Conservation (phyloP, 2,329 filamentous ascomycete genomes). For the Fusarium burgessii region DNA sequence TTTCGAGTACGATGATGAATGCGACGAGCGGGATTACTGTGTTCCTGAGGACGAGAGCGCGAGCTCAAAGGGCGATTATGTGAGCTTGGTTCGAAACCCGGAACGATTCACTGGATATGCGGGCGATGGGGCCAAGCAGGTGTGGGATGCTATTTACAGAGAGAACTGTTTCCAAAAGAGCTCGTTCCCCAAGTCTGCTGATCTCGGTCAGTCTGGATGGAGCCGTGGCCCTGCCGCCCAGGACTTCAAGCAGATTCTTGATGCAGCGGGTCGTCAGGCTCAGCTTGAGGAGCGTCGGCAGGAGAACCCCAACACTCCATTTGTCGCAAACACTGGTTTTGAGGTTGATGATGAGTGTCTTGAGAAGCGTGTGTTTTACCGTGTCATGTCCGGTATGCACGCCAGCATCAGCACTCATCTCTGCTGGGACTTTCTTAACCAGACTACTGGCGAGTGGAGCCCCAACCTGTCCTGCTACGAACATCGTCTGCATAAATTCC, state of each 20-base stretch:
- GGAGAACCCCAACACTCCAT: conserved; percentile 64
- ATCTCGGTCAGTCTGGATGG: conserved; percentile 60
- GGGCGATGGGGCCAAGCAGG: conserved; percentile 84
- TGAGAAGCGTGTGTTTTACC: conserved; percentile 98
- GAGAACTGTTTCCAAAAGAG: conserved; percentile 92
- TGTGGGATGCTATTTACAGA: conserved; percentile 96
- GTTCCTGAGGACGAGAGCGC: conserved; percentile 93
- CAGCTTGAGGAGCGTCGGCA: conserved; percentile 66
- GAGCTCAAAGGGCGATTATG: conserved; percentile 91
- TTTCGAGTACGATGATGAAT: conserved; percentile 96
- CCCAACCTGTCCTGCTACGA: conserved; percentile 93
- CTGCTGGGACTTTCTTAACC: conserved; percentile 96
- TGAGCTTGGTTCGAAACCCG: conserved; percentile 91
- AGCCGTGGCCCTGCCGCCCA: conserved; percentile 66
- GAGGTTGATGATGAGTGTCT: conserved; percentile 92
- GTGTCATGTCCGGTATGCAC: conserved; percentile 96
- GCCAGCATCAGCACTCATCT: conserved; percentile 96
- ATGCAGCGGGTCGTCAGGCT: conserved; percentile 69
- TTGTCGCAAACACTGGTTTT: conserved; percentile 72
- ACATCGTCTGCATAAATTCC: conserved; percentile 82
- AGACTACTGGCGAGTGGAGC: conserved; percentile 92
- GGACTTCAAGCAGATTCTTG: conserved; percentile 72
- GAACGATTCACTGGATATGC: conserved; percentile 96
- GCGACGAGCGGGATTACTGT: conserved; percentile 96
- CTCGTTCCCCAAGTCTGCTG: conserved; percentile 71